These are phyloP conservation scores for Apiospora arundinis DNA, from an alignment of 2,329 filamentous ascomycete species.

Conservation along the genomic window DNA sequence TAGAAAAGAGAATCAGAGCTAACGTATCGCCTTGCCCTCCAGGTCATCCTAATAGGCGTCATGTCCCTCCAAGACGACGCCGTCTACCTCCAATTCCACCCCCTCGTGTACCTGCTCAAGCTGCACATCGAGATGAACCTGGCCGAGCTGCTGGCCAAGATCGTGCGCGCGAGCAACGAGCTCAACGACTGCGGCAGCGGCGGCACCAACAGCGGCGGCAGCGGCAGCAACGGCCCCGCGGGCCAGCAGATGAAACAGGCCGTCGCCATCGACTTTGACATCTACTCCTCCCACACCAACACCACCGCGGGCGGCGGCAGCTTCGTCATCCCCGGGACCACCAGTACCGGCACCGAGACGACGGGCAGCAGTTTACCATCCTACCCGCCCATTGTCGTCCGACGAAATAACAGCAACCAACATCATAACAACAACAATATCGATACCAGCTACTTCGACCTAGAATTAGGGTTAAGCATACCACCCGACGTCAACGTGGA, in stretches of 20 bases:
- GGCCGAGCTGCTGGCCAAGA: conserved; percentile 48
- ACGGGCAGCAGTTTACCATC: not conserved
- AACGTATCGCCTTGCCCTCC: too few species aligned
- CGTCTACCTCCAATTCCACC: conserved; percentile 50
- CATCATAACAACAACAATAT: not conserved
- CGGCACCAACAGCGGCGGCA: not conserved
- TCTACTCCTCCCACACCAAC: not conserved
- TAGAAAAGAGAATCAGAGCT: too few species aligned
- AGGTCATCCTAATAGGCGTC: conserved; percentile 11
- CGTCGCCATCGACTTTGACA: conserved; percentile 1
- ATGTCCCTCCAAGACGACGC: conserved; percentile 5
- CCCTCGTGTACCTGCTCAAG: conserved; percentile 51
- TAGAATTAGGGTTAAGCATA: not conserved
- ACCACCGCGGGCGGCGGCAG: not conserved
- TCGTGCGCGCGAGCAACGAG: conserved; percentile 27
- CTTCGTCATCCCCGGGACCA: not conserved
- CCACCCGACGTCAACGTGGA: not conserved
- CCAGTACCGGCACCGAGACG: not conserved
- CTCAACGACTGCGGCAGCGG: not conserved
- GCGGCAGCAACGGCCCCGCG: not conserved
- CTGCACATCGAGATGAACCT: conserved; percentile 54
- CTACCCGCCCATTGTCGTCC: not conserved
- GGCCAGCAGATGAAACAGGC: not conserved
- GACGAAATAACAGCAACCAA: not conserved
- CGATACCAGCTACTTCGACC: not conserved